Evolutionary conservation across 306 rosid species (phyloP).

Genomic region (Mucuna pruriens): DNA sequence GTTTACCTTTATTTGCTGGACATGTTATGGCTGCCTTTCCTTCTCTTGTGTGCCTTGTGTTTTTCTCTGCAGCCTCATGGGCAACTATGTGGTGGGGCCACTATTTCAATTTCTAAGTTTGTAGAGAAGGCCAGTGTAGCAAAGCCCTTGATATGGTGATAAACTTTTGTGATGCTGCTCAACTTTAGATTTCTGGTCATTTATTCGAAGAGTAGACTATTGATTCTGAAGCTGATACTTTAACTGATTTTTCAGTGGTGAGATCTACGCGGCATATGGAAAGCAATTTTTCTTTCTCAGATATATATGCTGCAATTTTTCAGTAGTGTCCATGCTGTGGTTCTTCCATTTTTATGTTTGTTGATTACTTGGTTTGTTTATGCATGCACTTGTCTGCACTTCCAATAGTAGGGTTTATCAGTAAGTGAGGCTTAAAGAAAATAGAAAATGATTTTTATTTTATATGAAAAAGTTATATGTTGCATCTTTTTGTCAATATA

Average conservation of each 20-base stretch:
- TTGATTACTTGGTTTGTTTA: not conserved
- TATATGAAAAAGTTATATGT: too few relatives aligned
- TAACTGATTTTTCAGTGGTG: constrained; percentile 22
- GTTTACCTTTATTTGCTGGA: constrained; percentile 17
- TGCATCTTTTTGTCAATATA: too few relatives aligned
- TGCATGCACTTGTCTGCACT: not conserved
- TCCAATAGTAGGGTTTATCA: too few relatives aligned
- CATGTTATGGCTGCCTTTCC: constrained; percentile 6
- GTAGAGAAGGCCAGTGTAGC: not conserved
- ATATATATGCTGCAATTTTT: constrained; percentile 11
- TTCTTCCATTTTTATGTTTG: not conserved
- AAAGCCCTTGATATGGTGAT: constrained; percentile 1
- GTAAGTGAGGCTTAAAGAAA: too few relatives aligned
- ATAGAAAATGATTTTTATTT: too few relatives aligned
- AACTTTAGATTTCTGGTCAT: constrained; percentile 11
- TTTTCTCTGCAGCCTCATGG: constrained; percentile 17
- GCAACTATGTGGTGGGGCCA: not conserved
- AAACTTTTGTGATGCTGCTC: constrained; percentile 4
- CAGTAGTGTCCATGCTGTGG: not conserved
- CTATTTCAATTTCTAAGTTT: not conserved
- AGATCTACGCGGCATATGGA: not conserved
- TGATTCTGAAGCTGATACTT: not conserved
- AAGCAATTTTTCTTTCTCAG: not conserved
- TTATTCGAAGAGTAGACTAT: not conserved
- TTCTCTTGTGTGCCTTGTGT: not conserved